These are phyloP conservation scores for Citrus reticulata DNA, from an alignment of 345 rosid genomes.

Conservation along the genomic window DNA sequence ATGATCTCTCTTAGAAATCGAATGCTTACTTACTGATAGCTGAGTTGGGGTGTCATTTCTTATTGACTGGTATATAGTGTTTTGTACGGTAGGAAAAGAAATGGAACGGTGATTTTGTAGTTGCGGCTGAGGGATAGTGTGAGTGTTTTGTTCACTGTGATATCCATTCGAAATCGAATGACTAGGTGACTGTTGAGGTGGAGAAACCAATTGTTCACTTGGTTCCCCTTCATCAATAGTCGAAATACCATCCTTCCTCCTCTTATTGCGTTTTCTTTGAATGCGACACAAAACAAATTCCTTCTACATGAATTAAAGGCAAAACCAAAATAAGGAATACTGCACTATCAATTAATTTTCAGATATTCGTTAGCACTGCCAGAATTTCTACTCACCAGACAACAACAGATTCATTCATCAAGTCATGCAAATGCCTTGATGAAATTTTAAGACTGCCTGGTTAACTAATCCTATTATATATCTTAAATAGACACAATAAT, in stretches of 20 bases:
- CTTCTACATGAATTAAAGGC: not conserved
- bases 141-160: not conserved
- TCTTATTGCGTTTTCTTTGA: not conserved
- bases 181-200: not conserved
- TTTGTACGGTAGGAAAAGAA: not conserved
- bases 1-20: not conserved
- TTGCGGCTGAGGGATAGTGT: not conserved
- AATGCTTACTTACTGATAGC: not conserved
- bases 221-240: not conserved
- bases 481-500: not conserved
- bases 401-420: not conserved
- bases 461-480: not conserved
- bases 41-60: not conserved
- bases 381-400: not conserved
- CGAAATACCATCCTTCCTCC: not conserved
- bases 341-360: not conserved
- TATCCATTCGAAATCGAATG: not conserved
- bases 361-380: not conserved
- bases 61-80: not conserved
- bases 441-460: not conserved
- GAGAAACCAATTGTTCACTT: not conserved
- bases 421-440: not conserved
- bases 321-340: not conserved
- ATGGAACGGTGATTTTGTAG: not conserved
- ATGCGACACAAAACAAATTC: slow-evolving; percentile 1